Evolutionary conservation across 1,284 basidiomycete species (phyloP).

Genomic region (Cerioporus squamosus): DNA sequence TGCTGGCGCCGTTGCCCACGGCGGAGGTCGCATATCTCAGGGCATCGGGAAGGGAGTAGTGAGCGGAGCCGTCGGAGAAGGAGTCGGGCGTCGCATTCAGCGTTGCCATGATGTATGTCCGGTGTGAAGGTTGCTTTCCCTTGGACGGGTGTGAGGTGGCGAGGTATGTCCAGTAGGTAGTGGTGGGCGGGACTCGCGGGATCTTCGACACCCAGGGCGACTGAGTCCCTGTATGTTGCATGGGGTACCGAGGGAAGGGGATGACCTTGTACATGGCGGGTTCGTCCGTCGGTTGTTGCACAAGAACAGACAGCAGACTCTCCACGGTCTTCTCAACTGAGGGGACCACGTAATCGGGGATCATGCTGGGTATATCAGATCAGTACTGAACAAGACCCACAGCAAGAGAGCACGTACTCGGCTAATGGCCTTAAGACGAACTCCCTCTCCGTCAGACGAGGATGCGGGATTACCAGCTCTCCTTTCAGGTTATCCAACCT

Average conservation of each 20-base stretch:
- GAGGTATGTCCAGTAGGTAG: conserved; percentile 58
- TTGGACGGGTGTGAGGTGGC: conserved; percentile 21
- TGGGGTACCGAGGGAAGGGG: conserved; percentile 61
- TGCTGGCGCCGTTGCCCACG: conserved; percentile 63
- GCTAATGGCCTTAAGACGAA: conserved; percentile 90
- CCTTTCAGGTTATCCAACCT: conserved; percentile 58
- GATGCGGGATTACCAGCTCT: conserved; percentile 86
- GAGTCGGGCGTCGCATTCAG: conserved; percentile 97
- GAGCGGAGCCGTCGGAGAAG: conserved; percentile 87
- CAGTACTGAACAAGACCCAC: no score
- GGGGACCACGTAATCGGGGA: conserved; percentile 74
- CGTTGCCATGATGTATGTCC: conserved; percentile 90
- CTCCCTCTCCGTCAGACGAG: conserved; percentile 81
- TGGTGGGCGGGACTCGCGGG: conserved; percentile 48
- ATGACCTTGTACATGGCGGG: conserved; percentile 67
- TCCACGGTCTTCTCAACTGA: conserved; percentile 49
- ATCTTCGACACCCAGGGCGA: conserved; percentile 16
- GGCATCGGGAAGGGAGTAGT: conserved; percentile 55
- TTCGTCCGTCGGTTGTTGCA: conserved; percentile 36
- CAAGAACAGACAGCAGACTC: conserved; percentile 48
- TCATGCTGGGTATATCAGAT: conserved; percentile 53
- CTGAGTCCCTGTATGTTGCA: conserved; percentile 21
- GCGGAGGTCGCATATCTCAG: conserved; percentile 53
- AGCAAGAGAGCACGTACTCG: conserved; percentile 62
- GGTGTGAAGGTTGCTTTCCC: conserved; percentile 31